phyloP scores from a whole-genome alignment of 2,329 filamentous ascomycete genomes.

The Leptodontidium sp. region DNA sequence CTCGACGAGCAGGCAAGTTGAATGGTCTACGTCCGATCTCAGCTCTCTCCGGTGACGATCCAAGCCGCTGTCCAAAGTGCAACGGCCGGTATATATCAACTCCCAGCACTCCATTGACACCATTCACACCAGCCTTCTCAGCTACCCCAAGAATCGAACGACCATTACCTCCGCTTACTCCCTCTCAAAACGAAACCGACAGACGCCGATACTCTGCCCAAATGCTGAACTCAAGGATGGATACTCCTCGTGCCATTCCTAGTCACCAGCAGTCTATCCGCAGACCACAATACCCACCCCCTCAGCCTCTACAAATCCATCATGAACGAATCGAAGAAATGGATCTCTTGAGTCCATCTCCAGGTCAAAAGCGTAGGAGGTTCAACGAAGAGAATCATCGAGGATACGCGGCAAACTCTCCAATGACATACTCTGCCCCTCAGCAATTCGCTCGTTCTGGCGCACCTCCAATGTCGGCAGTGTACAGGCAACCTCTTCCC shows the following conservation, averaged over 20 bases:
- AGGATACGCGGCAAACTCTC: constrained; percentile 50
- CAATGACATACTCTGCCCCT: constrained; percentile 45
- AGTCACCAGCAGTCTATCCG: constrained; percentile 37
- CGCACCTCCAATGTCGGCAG: constrained; percentile 45
- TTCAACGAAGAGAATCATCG: constrained; percentile 57
- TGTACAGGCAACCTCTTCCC: constrained; percentile 50
- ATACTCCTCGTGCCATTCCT: constrained; percentile 38
- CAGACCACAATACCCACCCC: constrained; percentile 36
- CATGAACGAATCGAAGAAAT: constrained; percentile 50
- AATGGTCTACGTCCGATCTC: constrained; percentile 37
- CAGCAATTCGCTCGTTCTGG: constrained; percentile 39
- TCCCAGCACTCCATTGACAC: constrained; percentile 45
- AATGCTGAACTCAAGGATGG: constrained; percentile 41
- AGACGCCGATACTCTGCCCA: constrained; percentile 34
- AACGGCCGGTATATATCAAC: constrained; percentile 59
- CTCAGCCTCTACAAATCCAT: constrained; percentile 43
- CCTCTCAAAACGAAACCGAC: constrained; percentile 37
- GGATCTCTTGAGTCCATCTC: constrained; percentile 54
- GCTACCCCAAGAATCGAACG: constrained; percentile 33
- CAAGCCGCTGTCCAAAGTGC: constrained; percentile 73
- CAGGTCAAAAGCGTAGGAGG: constrained; percentile 70
- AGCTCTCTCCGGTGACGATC: constrained; percentile 54
- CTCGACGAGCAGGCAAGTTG: constrained; percentile 52
- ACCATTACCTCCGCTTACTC: constrained; percentile 35
- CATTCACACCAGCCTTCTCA: constrained; percentile 41